phyloP scores from a whole-genome alignment of 331 rosid species.

The Dryas integrifolia region DNA sequence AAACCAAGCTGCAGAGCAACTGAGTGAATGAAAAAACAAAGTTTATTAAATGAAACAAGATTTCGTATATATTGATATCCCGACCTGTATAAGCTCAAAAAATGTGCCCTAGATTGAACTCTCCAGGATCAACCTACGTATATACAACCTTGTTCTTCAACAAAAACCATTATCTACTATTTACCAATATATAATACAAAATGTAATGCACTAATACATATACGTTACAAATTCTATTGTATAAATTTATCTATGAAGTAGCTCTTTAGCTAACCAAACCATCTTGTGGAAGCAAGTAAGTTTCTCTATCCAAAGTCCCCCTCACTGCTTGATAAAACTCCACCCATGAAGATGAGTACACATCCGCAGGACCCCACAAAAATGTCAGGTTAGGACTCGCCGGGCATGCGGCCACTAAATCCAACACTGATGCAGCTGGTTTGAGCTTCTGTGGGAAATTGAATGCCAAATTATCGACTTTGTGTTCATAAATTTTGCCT shows the following conservation, averaged over 20 bases:
- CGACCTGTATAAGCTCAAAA: slow-evolving; percentile 43
- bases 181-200: slow-evolving; percentile 27
- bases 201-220: slow-evolving; percentile 22
- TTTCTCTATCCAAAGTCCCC: slow-evolving; percentile 56
- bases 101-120: slow-evolving; percentile 32
- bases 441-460: slow-evolving; percentile 65
- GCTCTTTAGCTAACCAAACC: slow-evolving; percentile 47
- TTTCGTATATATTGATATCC: slow-evolving; percentile 38
- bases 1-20: not conserved
- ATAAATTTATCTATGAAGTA: slow-evolving; percentile 32
- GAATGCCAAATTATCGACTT: slow-evolving; percentile 86
- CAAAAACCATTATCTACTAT: slow-evolving; percentile 40
- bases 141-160: slow-evolving; percentile 45
- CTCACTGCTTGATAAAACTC: slow-evolving; percentile 67
- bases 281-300: slow-evolving; percentile 51
- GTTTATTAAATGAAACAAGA: slow-evolving; percentile 26
- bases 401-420: slow-evolving; percentile 80
- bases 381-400: slow-evolving; percentile 86
- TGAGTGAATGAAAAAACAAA: slow-evolving; percentile 13
- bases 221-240: slow-evolving; percentile 26
- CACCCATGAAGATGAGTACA: slow-evolving; percentile 72
- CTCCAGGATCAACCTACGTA: slow-evolving; percentile 44
- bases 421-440: slow-evolving; percentile 72
- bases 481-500: slow-evolving; percentile 90
- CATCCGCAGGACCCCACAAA: slow-evolving; percentile 61